Evolutionary conservation across 768 basidiomycete genomes (phyloP), one percentile per base, ranked within the genome.

Genomic region (Suillus cothurnatus): DNA sequence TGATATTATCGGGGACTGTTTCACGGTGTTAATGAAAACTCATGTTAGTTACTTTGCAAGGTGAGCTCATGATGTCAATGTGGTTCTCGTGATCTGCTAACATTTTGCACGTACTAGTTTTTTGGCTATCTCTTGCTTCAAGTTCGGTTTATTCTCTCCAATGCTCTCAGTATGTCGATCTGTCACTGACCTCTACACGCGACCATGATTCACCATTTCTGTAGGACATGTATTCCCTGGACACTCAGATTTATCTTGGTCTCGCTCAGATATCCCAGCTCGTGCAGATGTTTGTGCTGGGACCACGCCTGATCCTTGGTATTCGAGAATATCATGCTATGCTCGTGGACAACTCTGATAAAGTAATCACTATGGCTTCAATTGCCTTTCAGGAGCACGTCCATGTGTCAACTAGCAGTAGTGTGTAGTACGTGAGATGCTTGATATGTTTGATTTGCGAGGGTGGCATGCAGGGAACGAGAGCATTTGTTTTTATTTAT

Each of bases 211-310:
- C 11, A 47, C 23, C n/a, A 47, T 23, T 12, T 23, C 47, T 12
- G 12, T 23, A 47, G 47, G n/a, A 47, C 12, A 1, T 14, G 0
- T 14, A 5, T 12, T 23, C 47, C n/a, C 12, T 14, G 47, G n/a
- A 14, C 0, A 1, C 11, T 14, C n/a, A 47, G 5, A 23, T 47
- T 23, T 47, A 47, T 47, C 4, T 12, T 47, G 47, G n/a, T 47
- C 9, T 47, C 2, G 15, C 5, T 14, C 11, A 47, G 11, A 47
- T 47, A 0, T 23, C 14, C 5, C 0, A 2, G 4, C 0, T 23
- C 11, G 47, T 23, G 47, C 47, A 47, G 47, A 4, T 47, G 12
- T 47, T n/a, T 3, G n/a, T 47, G 12, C 47, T 47, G 11, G 47
- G 47, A 47, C 47, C 47, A 47, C 12, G 47, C n/a, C n/a, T 47